Conservation (phyloP, 2,329 filamentous ascomycete species). For the Fusarium secorum region DNA sequence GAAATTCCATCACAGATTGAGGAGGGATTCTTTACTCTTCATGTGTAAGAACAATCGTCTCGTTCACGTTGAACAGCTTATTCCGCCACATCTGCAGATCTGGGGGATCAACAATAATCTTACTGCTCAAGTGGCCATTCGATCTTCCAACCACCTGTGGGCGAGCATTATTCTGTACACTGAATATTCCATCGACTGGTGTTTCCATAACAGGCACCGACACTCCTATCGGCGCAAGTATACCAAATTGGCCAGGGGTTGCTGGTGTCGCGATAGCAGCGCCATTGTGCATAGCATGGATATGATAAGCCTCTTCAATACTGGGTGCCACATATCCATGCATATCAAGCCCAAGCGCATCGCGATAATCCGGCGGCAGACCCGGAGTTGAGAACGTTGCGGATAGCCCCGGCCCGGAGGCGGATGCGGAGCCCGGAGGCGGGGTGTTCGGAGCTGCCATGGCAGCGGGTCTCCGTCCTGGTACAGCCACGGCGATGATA, state of each 20-base stretch:
- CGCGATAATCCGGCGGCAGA: conserved; percentile 18
- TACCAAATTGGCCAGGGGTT: conserved; percentile 54
- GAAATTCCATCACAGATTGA: no score
- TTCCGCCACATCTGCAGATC: conserved; percentile 74
- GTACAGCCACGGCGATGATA: neutral
- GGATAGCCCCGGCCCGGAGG: conserved; percentile 9
- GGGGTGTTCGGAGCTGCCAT: conserved; percentile 31
- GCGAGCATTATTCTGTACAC: neutral
- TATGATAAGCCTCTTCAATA: conserved; percentile 33
- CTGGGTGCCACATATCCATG: conserved; percentile 23
- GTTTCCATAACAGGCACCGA: conserved; percentile 26
- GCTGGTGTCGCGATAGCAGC: neutral
- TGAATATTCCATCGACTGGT: conserved; percentile 9
- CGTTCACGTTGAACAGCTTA: conserved; percentile 77
- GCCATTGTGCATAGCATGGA: conserved; percentile 2
- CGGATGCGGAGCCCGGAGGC: conserved; percentile 13
- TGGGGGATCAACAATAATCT: conserved; percentile 70
- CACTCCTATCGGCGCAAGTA: conserved; percentile 49
- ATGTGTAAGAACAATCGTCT: conserved; percentile 74
- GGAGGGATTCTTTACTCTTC: conserved; percentile 64
- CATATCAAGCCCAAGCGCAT: conserved; percentile 23
- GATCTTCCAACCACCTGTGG: conserved; percentile 40
- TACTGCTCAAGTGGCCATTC: conserved; percentile 62
- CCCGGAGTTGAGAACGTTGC: conserved; percentile 19
- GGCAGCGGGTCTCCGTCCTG: neutral